Evolutionary conservation across 140 eudicot species (phyloP).

Genomic region (Stevia rebaudiana): DNA sequence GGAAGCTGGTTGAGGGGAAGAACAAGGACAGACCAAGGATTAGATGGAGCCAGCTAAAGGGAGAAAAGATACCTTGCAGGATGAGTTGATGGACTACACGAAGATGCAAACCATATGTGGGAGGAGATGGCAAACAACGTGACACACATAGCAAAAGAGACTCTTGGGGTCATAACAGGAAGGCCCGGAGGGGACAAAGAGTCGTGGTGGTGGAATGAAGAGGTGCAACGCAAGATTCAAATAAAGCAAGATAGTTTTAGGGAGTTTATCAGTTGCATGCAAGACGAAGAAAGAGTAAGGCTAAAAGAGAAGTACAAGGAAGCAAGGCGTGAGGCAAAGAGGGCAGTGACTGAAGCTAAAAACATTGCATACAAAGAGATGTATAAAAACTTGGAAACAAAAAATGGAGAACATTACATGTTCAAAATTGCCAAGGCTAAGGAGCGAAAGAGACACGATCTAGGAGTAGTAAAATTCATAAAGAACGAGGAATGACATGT

Average conservation of each 20-base stretch:
- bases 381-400: neutral
- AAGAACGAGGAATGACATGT: neutral
- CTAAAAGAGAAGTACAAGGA: too few species aligned
- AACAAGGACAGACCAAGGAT: too few species aligned
- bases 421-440: too few species aligned
- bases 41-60: too few species aligned
- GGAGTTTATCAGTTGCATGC: neutral
- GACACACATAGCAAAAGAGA: neutral
- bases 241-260: too few species aligned
- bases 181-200: neutral
- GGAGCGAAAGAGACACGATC: neutral
- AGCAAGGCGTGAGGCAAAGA: neutral
- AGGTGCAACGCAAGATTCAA: too few species aligned
- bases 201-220: neutral
- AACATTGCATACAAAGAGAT: neutral
- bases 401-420: neutral
- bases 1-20: too few species aligned
- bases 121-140: neutral
- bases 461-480: too few species aligned
- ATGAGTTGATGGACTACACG: neutral
- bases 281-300: neutral
- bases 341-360: neutral
- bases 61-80: neutral
- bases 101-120: neutral
- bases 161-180: neutral